Evolutionary conservation across 2,329 filamentous ascomycete genomes (phyloP), one percentile per base, ranked within the genome.

Genomic region (Trichoderma atrobrunneum): DNA sequence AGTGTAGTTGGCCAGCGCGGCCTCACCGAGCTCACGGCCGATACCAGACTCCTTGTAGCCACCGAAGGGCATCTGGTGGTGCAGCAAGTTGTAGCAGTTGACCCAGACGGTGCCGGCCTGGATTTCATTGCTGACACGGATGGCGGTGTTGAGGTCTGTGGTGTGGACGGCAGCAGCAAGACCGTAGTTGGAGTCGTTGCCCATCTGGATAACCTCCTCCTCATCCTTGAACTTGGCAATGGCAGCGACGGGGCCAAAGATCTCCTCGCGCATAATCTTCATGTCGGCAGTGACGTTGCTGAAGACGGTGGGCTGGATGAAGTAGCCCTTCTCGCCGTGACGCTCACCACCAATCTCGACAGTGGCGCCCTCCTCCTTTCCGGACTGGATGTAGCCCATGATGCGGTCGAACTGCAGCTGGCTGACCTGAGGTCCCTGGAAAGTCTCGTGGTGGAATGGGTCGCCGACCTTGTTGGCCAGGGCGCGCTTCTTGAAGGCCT

Each of bases 211-310:
- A 74, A 89, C 93, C 71, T 97, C 94, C 51, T 91, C 92, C 85
- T 93, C 91, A 76, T 87, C 90, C 86, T 91, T 92, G 88, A 97
- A 97, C 86, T 95, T 97, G 85, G 91, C 88, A 77, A 97, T 91
- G 78, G 92, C 88, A 85, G 90, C 93, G 75, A 97, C 94, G 72
- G 94, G 94, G 75, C 94, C 94, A 81, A 97, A 97, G 81, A 97
- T 96, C 85, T 97, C 94, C 85, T 97, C 93, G 82, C 93, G 89
- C 85, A 94, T 91, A 79, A 97, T 96, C 89, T 93, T 95, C 93
- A 96, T 97, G 82, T 95, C 89, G 76, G 90, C 84, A 64, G 85
- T 89, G 76, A 96, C 93, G 79, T 94, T 90, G 82, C 89, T 90
- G 87, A 97, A 97, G 85, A 97, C 93, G 79, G 94, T 97, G 54